Evolutionary conservation across 257 asterid species (phyloP).

Genomic region (Capsicum rhomboideum): DNA sequence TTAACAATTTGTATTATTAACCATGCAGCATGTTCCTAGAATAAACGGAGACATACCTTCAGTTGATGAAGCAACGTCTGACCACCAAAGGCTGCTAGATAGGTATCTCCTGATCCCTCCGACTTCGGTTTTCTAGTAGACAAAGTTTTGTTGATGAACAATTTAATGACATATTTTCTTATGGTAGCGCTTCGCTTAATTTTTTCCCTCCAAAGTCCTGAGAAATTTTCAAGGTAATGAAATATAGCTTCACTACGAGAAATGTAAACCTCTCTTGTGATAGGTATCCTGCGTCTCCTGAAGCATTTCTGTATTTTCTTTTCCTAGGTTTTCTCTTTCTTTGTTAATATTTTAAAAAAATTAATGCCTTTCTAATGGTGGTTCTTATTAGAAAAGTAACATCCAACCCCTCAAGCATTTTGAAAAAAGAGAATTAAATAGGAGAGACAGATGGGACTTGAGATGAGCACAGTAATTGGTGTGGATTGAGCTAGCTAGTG

Average conservation of each 20-base stretch:
- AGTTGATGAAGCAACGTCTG: slow-evolving; percentile 86
- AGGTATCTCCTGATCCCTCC: slow-evolving; percentile 38
- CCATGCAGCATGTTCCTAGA: slow-evolving; percentile 82
- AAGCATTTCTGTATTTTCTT: neutral
- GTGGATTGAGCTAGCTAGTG: neutral
- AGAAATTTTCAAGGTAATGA: neutral
- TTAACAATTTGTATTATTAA: slow-evolving; percentile 14
- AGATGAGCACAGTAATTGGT: neutral
- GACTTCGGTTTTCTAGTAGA: neutral
- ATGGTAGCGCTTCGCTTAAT: neutral
- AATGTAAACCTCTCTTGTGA: neutral
- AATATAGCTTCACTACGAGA: neutral
- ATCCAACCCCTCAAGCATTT: neutral
- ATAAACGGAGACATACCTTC: slow-evolving; percentile 95
- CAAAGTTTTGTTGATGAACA: neutral
- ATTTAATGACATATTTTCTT: neutral
- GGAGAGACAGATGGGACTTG: neutral
- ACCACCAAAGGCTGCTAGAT: slow-evolving; percentile 88
- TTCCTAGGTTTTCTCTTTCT: neutral
- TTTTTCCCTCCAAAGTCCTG: neutral
- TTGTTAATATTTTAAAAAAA: no score
- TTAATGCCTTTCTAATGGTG: neutral
- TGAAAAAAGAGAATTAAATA: neutral
- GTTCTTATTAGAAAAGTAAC: neutral
- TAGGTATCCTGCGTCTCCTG: neutral